These are phyloP conservation scores for Plasmopara viticola DNA, from an alignment of 352 stramenopile genomes.

Conservation along the genomic window DNA sequence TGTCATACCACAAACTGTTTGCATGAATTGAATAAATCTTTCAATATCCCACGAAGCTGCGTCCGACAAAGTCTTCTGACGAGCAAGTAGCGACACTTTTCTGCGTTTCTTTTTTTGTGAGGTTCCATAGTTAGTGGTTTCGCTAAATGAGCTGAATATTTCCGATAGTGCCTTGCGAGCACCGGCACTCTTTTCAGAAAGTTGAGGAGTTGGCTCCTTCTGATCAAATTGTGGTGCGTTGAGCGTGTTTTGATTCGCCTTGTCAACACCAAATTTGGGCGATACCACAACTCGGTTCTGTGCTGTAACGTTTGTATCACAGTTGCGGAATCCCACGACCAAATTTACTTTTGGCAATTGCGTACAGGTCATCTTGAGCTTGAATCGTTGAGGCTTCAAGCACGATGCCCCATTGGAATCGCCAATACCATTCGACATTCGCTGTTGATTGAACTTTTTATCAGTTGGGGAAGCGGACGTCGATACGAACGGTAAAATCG, in stretches of 20 bases:
- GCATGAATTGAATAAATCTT: slow-evolving; percentile 57
- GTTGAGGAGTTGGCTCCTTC: slow-evolving; percentile 13
- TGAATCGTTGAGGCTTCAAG: slow-evolving; percentile 17
- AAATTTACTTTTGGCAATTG: slow-evolving; percentile 40
- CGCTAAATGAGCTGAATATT: slow-evolving; percentile 40
- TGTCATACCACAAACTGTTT: slow-evolving; percentile 10
- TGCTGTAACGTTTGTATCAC: slow-evolving; percentile 16
- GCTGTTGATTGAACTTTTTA: slow-evolving; percentile 4
- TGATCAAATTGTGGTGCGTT: slow-evolving; percentile 16
- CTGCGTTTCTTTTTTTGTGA: slow-evolving; percentile 53
- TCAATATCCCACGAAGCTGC: slow-evolving; percentile 50
- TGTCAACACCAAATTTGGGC: slow-evolving; percentile 24
- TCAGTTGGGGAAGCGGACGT: slow-evolving; percentile 2
- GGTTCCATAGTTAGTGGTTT: not conserved
- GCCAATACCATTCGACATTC: not conserved
- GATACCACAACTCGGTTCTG: slow-evolving; percentile 27
- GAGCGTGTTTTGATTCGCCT: slow-evolving; percentile 8
- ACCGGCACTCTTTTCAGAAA: slow-evolving; percentile 22
- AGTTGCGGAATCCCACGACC: slow-evolving; percentile 36
- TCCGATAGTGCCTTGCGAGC: slow-evolving; percentile 24
- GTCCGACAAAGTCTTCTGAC: slow-evolving; percentile 4
- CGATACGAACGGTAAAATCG: slow-evolving; percentile 13
- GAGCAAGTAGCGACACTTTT: slow-evolving; percentile 25
- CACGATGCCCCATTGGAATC: slow-evolving; percentile 5
- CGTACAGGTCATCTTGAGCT: slow-evolving; percentile 31